Conservation (phyloP, 257 asterid species). For the Solanum tarijense region DNA sequence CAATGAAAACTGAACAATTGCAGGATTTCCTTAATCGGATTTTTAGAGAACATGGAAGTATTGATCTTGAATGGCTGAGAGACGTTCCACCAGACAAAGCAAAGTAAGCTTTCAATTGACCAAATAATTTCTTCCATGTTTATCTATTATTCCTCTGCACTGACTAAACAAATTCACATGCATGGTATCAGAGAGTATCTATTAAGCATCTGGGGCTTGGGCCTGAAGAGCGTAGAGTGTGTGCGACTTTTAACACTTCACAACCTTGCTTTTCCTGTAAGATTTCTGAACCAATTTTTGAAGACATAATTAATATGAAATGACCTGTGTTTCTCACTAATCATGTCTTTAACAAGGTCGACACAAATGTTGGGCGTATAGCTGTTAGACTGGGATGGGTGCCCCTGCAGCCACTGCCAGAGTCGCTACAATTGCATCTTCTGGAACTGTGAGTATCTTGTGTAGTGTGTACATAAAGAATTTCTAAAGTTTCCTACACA, state of each 20-base stretch:
- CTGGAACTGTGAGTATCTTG: constrained; percentile 72
- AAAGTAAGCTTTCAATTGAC: constrained; percentile 42
- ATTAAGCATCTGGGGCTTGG: constrained; percentile 83
- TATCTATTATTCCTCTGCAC: neutral
- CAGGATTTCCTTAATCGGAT: constrained; percentile 84
- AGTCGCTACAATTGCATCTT: constrained; percentile 91
- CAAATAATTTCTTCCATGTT: neutral
- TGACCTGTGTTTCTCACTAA: neutral
- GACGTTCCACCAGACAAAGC: constrained; percentile 91
- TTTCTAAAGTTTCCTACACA: neutral
- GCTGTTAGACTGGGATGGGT: constrained; percentile 99
- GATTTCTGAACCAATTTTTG: constrained; percentile 20
- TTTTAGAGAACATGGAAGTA: constrained; percentile 79
- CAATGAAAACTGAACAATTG: constrained; percentile 11
- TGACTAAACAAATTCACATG: constrained; percentile 5
- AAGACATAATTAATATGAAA: neutral
- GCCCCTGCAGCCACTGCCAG: constrained; percentile 96
- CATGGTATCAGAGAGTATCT: constrained; percentile 68
- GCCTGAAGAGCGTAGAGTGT: constrained; percentile 94
- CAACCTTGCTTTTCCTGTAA: constrained; percentile 97
- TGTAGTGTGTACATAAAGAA: neutral
- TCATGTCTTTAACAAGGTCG: constrained; percentile 50
- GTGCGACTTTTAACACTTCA: constrained; percentile 97
- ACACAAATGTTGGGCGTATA: constrained; percentile 97
- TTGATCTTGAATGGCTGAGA: constrained; percentile 94